Evolutionary conservation across 2,329 filamentous ascomycete species (phyloP), one percentile per base, ranked within the genome.

Genomic region (Moelleriella libera): DNA sequence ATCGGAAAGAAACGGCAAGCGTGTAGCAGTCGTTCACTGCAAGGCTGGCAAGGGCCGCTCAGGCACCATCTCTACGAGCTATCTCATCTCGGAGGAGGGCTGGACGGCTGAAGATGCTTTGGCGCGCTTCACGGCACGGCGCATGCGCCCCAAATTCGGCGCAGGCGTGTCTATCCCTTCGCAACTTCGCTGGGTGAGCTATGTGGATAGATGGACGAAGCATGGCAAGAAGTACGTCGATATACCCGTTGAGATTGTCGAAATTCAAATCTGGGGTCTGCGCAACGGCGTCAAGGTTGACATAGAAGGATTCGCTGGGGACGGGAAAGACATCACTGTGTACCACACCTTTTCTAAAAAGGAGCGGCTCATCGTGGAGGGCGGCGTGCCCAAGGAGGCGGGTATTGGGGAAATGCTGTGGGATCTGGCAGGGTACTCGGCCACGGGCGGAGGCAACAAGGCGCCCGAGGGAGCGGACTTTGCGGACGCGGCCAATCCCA

Each of bases 31-130:
- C 6, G 88, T 97, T 6, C 92, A 98, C 64, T 97, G 92, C 70
- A 97, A 97, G 62, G 92, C 92, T 1, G 92, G 92, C 3, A 98
- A 98, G 65, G 92, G 92, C 1, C 75, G 92, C 45, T 94, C 87
- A 53, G 92, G 92, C 4, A 95, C 88, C 0, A 80, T 88, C 56
- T 82, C 83, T 31, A 94, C 87, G 64, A 86, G 84, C 55, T 97
- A 95, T 61, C 70, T 98, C 49, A 92, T 98, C 56, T 82, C 85
- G 6, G 86, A 97, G 60, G 85, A 92, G 58, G 76, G 74, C 0
- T 79, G 75, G 76, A 68, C 63, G 28, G 61, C 69, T 0, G 67
- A 75, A 50, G 65, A 76, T 46, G 76, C 76, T 1, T 66, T 79
- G 6, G 68, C 66, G 1, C 64, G 74, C 12, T 80, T 80, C 55